Evolutionary conservation across 805 yeast species (phyloP).

Genomic region (Candida krabiensis): DNA sequence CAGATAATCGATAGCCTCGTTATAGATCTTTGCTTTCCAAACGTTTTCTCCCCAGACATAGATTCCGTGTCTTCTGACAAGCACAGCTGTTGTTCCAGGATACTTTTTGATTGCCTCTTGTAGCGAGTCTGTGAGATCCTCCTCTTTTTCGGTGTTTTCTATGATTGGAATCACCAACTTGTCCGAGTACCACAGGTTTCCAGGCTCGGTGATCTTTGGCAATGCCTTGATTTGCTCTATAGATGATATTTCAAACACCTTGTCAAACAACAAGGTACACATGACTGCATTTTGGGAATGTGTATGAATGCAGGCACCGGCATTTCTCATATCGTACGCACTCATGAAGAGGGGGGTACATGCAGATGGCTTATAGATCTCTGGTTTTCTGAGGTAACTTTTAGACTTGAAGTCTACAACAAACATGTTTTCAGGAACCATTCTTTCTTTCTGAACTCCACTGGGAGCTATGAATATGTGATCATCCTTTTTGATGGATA

Average conservation of each 20-base stretch:
- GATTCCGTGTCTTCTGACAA: slow-evolving; percentile 91
- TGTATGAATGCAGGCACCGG: slow-evolving; percentile 94
- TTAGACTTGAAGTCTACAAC: slow-evolving; percentile 59
- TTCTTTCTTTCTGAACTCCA: slow-evolving; percentile 93
- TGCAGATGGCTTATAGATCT: slow-evolving; percentile 79
- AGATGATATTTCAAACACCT: slow-evolving; percentile 72
- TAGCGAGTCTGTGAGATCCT: slow-evolving; percentile 69
- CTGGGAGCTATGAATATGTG: slow-evolving; percentile 82
- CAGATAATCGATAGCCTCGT: slow-evolving; percentile 90
- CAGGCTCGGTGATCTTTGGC: slow-evolving; percentile 66
- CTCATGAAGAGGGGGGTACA: slow-evolving; percentile 88
- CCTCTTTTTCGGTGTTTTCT: slow-evolving; percentile 88
- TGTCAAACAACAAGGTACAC: slow-evolving; percentile 66
- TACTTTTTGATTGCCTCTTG: slow-evolving; percentile 63
- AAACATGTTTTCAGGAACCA: slow-evolving; percentile 79
- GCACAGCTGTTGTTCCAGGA: slow-evolving; percentile 80
- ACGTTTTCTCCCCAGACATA: slow-evolving; percentile 95
- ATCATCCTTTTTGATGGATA: slow-evolving; percentile 65
- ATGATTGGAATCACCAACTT: slow-evolving; percentile 84
- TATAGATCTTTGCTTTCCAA: slow-evolving; percentile 90
- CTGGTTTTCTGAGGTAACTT: slow-evolving; percentile 60
- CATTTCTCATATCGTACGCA: slow-evolving; percentile 60
- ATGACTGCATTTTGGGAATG: slow-evolving; percentile 89
- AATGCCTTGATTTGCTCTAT: slow-evolving; percentile 93
- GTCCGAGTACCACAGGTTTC: slow-evolving; percentile 71